Evolutionary conservation across 169 alveolate species (phyloP).

Genomic region (Nephromyces sp.): DNA sequence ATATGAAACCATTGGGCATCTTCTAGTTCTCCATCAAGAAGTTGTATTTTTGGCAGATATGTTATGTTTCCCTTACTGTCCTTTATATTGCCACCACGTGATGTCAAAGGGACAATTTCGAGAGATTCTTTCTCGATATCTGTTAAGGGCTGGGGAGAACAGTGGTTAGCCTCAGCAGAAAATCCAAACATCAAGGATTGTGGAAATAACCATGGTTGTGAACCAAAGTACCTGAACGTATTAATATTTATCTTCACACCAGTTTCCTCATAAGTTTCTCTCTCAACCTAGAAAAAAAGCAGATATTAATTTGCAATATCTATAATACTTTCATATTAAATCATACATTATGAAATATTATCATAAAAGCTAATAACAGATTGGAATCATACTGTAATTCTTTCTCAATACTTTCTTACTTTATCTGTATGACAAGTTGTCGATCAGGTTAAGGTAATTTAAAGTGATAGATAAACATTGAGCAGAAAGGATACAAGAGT

Average conservation of each 20-base stretch:
- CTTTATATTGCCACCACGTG: neutral
- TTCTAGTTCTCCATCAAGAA: neutral
- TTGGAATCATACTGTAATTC: neutral
- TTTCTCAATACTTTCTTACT: neutral
- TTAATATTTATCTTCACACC: slow-evolving; percentile 2
- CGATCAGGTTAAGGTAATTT: neutral
- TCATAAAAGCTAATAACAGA: neutral
- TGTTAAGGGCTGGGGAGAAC: neutral
- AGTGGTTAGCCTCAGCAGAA: neutral
- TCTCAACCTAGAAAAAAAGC: neutral
- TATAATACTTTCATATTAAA: neutral
- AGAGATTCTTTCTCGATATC: neutral
- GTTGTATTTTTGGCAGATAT: neutral
- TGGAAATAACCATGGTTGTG: slow-evolving; percentile 40
- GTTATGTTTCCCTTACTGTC: neutral
- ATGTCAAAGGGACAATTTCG: neutral
- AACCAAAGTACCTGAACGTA: slow-evolving; percentile 17
- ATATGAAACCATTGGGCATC: slow-evolving; percentile 1
- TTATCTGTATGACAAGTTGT: neutral
- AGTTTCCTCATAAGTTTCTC: neutral
- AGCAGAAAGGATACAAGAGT: neutral
- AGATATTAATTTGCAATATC: neutral
- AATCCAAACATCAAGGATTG: slow-evolving; percentile 27
- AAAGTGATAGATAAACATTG: neutral
- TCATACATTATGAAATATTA: neutral